Evolutionary conservation across 257 asterid species (phyloP).

Genomic region (Mitragyna speciosa): DNA sequence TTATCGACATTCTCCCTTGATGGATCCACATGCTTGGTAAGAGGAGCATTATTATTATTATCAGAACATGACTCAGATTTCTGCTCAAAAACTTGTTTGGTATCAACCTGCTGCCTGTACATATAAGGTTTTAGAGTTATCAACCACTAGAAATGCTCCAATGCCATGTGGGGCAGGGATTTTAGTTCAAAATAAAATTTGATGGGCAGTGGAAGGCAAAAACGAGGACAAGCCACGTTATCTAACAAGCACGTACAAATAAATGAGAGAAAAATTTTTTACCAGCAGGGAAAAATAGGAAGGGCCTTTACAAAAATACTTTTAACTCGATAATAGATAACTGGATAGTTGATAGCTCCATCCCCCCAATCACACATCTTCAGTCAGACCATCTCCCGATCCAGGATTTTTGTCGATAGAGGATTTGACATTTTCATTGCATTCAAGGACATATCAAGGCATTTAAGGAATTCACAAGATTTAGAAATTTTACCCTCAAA

Average conservation of each 20-base stretch:
- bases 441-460: not conserved
- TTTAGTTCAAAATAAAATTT: no score
- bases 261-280: not conserved
- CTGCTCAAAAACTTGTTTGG: slow-evolving; percentile 69
- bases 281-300: not conserved
- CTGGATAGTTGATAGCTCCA: not conserved
- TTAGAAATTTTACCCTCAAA: not conserved
- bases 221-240: not conserved
- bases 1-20: slow-evolving; percentile 88
- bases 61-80: slow-evolving; percentile 71
- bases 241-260: not conserved
- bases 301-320: not conserved
- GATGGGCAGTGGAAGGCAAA: not conserved
- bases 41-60: slow-evolving; percentile 42
- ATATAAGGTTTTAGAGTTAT: slow-evolving; percentile 21
- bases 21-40: slow-evolving; percentile 85
- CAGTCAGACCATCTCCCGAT: no score
- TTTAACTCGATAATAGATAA: not conserved
- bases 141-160: not conserved
- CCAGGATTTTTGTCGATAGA: not conserved
- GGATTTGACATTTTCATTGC: not conserved
- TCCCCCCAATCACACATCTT: not conserved
- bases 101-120: slow-evolving; percentile 78
- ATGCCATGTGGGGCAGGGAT: not conserved
- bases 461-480: not conserved